These are phyloP conservation scores for Nemania abortiva DNA, from an alignment of 2,329 filamentous ascomycete genomes.

Conservation along the genomic window DNA sequence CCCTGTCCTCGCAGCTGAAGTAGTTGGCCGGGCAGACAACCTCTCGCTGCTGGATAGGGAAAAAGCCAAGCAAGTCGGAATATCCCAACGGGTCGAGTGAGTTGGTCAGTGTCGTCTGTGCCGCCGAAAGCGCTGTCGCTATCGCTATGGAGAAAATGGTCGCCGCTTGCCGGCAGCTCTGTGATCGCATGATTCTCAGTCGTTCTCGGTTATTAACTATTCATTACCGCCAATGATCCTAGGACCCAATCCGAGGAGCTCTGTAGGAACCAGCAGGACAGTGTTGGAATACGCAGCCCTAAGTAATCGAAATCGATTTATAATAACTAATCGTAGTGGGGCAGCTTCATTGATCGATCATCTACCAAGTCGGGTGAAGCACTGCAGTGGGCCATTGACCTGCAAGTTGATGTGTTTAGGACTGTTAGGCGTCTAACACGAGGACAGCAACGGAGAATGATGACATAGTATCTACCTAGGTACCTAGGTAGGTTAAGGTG, in stretches of 20 bases:
- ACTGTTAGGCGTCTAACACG: background rate
- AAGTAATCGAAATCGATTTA: background rate
- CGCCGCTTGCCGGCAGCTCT: constrained; percentile 35
- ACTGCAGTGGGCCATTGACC: background rate
- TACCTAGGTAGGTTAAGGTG: background rate
- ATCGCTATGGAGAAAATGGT: constrained; percentile 35
- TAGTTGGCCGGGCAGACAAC: constrained; percentile 61
- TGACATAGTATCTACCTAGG: background rate
- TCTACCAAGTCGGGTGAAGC: background rate
- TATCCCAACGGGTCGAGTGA: constrained; percentile 45
- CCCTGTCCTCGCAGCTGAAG: constrained; percentile 63
- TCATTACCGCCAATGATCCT: constrained; percentile 18
- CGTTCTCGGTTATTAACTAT: constrained; percentile 19
- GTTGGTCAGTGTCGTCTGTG: constrained; percentile 38
- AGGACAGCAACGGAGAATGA: background rate
- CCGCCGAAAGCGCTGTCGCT: constrained; percentile 38
- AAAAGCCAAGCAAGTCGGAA: constrained; percentile 43
- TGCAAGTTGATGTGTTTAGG: background rate
- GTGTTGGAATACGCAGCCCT: background rate
- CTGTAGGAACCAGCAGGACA: background rate
- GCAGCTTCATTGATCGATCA: background rate
- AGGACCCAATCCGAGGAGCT: background rate
- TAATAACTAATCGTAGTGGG: background rate
- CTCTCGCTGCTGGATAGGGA: constrained; percentile 46
- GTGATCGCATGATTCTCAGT: constrained; percentile 44